Evolutionary conservation across 2,329 filamentous ascomycete genomes (phyloP).

Genomic region (Hymenotorrendiella dingleyae): DNA sequence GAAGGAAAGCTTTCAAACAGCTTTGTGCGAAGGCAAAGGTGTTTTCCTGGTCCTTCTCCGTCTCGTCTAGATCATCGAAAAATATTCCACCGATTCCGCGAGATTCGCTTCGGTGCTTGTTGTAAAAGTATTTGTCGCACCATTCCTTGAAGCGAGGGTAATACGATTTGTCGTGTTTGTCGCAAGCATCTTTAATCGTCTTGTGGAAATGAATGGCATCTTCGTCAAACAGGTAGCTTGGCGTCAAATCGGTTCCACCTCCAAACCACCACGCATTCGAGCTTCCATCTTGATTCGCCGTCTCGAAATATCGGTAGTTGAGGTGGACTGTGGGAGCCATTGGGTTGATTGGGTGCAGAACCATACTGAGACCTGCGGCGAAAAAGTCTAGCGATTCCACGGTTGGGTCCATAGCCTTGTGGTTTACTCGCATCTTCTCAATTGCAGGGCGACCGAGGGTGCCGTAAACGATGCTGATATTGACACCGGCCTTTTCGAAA

Average conservation of each 20-base stretch:
- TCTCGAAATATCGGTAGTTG: slow-evolving; percentile 99
- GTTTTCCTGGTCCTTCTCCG: slow-evolving; percentile 80
- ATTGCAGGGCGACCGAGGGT: slow-evolving; percentile 82
- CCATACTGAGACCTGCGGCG: slow-evolving; percentile 85
- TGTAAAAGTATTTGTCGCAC: slow-evolving; percentile 96
- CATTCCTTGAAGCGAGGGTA: slow-evolving; percentile 95
- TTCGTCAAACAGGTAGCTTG: slow-evolving; percentile 91
- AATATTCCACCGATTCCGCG: slow-evolving; percentile 95
- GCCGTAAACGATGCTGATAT: slow-evolving; percentile 92
- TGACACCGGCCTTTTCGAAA: slow-evolving; percentile 96
- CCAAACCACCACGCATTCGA: slow-evolving; percentile 97
- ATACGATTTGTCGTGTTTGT: slow-evolving; percentile 86
- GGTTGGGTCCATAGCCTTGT: slow-evolving; percentile 77
- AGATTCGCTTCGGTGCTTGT: slow-evolving; percentile 82
- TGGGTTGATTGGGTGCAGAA: slow-evolving; percentile 88
- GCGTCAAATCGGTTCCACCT: slow-evolving; percentile 89
- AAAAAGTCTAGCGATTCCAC: slow-evolving; percentile 91
- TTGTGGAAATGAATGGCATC: slow-evolving; percentile 96
- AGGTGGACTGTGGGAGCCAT: slow-evolving; percentile 97
- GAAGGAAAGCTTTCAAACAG: slow-evolving; percentile 79
- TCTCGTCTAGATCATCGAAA: slow-evolving; percentile 92
- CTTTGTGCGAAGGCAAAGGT: slow-evolving; percentile 86
- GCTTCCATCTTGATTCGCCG: slow-evolving; percentile 73
- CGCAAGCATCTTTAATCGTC: slow-evolving; percentile 86
- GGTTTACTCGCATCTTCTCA: slow-evolving; percentile 87